Evolutionary conservation across 164 flowering plant species (phyloP), one percentile per base, ranked within the genome.

Genomic region (Echeveria elegans): DNA sequence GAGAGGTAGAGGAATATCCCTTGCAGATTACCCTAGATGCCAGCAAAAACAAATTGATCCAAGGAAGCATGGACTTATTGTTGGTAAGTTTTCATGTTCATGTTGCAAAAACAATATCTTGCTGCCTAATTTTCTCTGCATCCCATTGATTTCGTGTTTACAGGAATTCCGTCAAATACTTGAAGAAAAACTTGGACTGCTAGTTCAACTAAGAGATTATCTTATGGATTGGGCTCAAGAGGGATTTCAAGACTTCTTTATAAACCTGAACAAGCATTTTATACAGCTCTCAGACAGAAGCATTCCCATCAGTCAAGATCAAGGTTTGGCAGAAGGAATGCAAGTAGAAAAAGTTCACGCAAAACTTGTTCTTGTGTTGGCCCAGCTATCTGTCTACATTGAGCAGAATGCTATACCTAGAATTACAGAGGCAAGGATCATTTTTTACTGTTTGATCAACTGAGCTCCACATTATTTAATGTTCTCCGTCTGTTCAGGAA

Each of bases 191-290:
- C 68, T 80, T 38, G 89, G 68, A 41, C 77, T 88, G 50, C 69
- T 92, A 32, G 75, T 80, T 66, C 82, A 83, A 74, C 76, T 90
- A 66, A 86, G 80, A 76, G 87, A 80, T 69, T 75, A 73, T 11
- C 70, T 86, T 50, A 73, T 83, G 69, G 92, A 86, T 77, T 92
- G 89, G 94, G 93, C 92, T 67, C 97, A 90, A 80, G 97, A 88
- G 81, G 99, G 98, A 62, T 92, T 92, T 80, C 99, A 95, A 71
- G 75, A 82, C 66, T 95, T 95, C 80, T 92, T 95, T 74, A 78
- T 80, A 73, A 69, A 78, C 36, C 97, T 95, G 53, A 73, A 88
- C 74, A 76, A 78, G 64, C 78, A 72, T 36, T 92, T 92, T 73
- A 79, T 76, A 66, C 70, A 79, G 71, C 87, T 92, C 58, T 80